phyloP scores from a whole-genome alignment of 306 rosid species.

The Albizia julibrissin region DNA sequence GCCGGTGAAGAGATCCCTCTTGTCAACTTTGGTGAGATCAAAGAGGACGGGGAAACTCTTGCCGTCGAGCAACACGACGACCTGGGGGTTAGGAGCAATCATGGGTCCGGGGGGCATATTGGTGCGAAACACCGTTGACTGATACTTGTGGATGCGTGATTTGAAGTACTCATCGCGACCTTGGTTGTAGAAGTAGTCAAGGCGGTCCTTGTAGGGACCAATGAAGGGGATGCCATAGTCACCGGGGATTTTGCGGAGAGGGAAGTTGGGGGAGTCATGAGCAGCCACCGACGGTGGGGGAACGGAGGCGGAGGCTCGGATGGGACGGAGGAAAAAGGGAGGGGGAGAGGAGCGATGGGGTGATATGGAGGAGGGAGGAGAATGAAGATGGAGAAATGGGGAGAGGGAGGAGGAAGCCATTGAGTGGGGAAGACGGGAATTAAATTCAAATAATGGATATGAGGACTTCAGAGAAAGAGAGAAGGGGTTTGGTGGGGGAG shows the following conservation, averaged over 20 bases:
- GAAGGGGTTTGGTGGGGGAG: background rate
- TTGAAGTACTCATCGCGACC: conserved; percentile 70
- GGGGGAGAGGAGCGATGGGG: background rate
- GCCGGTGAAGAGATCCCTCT: conserved; percentile 77
- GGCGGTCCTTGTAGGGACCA: conserved; percentile 71
- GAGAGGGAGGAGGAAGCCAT: conserved; percentile 44
- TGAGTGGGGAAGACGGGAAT: too few relatives aligned
- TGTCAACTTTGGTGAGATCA: conserved; percentile 73
- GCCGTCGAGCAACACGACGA: conserved; percentile 78
- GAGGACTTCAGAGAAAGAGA: background rate
- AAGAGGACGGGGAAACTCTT: conserved; percentile 81
- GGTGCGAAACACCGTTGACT: conserved; percentile 77
- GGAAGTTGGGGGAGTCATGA: conserved; percentile 37
- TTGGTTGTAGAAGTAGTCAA: conserved; percentile 74
- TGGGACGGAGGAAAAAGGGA: conserved; percentile 7
- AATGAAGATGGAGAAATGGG: conserved; percentile 44
- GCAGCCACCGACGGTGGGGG: conserved; percentile 12
- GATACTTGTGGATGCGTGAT: conserved; percentile 56
- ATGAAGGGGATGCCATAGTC: conserved; percentile 69
- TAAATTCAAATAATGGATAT: background rate
- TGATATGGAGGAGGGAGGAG: conserved; percentile 16
- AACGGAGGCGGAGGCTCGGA: conserved; percentile 35
- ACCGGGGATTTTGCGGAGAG: conserved; percentile 71
- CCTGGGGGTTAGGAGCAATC: conserved; percentile 56
- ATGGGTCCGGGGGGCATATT: conserved; percentile 93